Evolutionary conservation across 768 basidiomycete species (phyloP).

Genomic region (Tylopilus balloui): DNA sequence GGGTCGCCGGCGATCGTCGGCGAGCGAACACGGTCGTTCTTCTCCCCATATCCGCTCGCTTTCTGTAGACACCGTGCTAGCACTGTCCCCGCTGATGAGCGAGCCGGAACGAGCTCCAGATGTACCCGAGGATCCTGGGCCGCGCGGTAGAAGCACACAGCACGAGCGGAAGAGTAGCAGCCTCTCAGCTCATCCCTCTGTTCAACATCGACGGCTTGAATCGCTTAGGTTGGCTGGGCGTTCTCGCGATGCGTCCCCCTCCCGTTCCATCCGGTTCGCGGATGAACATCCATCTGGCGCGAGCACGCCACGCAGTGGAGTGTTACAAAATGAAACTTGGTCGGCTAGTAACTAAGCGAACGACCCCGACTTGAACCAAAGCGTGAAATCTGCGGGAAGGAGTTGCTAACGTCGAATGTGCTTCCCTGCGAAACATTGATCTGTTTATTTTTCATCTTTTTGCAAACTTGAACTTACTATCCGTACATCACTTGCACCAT

Average conservation of each 20-base stretch:
- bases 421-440: slow-evolving; percentile 9
- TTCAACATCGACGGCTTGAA: slow-evolving; percentile 30
- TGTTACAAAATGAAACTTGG: slow-evolving; percentile 20
- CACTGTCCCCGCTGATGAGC: neutral
- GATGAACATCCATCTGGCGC: slow-evolving; percentile 31
- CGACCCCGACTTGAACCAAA: slow-evolving; percentile 13
- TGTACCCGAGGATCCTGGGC: slow-evolving; percentile 5
- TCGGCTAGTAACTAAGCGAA: slow-evolving; percentile 4
- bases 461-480: neutral
- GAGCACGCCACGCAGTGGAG: slow-evolving; percentile 18
- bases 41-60: neutral
- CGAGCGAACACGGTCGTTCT: slow-evolving; percentile 10
- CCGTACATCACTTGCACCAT: neutral
- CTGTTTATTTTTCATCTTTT: neutral
- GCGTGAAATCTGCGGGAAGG: slow-evolving; percentile 12
- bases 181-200: slow-evolving; percentile 18
- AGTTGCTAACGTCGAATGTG: slow-evolving; percentile 12
- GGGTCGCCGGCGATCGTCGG: slow-evolving; percentile 11
- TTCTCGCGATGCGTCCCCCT: slow-evolving; percentile 40
- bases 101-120: slow-evolving; percentile 9
- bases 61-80: neutral
- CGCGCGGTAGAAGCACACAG: slow-evolving; percentile 23
- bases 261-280: slow-evolving; percentile 46
- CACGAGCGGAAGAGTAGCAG: slow-evolving; percentile 12
- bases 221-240: slow-evolving; percentile 20